Evolutionary conservation across 2,329 filamentous ascomycete species (phyloP).

Genomic region (Mycocentrospora acerina): DNA sequence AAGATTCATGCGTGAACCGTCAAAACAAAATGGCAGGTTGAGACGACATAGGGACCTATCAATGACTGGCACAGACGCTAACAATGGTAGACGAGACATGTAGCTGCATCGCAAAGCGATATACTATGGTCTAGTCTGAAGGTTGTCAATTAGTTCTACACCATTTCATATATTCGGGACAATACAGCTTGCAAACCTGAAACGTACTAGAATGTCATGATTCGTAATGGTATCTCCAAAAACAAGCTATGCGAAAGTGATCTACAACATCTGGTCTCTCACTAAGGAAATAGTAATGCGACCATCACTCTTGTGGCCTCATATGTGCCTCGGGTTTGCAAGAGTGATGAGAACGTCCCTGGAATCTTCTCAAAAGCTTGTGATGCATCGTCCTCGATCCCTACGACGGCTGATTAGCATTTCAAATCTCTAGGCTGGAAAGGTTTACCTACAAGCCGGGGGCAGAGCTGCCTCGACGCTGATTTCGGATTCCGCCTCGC

Average conservation of each 20-base stretch:
- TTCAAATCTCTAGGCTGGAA: background rate
- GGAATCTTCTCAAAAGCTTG: conserved; percentile 61
- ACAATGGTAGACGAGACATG: no score
- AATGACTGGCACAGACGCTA: no score
- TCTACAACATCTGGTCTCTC: background rate
- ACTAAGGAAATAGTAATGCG: conserved; percentile 53
- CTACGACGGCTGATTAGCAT: conserved; percentile 10
- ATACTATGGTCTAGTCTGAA: no score
- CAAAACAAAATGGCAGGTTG: no score
- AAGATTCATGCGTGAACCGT: no score
- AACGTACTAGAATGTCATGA: background rate
- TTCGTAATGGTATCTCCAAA: conserved; percentile 1
- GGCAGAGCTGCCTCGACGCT: conserved; percentile 59
- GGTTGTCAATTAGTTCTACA: no score
- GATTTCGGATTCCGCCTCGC: conserved; percentile 65
- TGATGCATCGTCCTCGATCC: conserved; percentile 61
- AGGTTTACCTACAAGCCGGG: conserved; percentile 58
- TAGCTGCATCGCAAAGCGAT: no score
- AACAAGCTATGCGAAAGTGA: background rate
- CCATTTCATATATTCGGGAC: no score
- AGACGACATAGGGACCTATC: no score
- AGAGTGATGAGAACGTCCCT: conserved; percentile 60
- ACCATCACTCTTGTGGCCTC: conserved; percentile 61
- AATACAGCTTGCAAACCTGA: background rate
- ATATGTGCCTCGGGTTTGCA: conserved; percentile 58